Evolutionary conservation across 108 stramenopile genomes (phyloP).

Genomic region (Skeletonema costatum): DNA sequence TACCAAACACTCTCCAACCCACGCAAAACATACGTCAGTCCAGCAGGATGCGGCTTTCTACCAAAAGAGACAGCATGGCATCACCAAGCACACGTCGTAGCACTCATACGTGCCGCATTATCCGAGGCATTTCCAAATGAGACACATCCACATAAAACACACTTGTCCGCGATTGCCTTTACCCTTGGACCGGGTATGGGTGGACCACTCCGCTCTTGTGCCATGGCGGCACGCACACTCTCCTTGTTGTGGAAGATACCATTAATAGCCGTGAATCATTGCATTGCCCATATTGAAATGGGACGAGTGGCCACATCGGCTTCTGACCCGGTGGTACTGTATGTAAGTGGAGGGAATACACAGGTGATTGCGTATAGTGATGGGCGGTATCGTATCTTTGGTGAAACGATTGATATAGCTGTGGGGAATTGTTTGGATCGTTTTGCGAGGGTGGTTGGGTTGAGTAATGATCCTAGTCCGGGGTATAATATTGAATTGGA

Average conservation of each 20-base stretch:
- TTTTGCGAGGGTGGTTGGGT: constrained; percentile 93
- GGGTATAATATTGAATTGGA: constrained; percentile 99
- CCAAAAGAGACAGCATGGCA: constrained; percentile 97
- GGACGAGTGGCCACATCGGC: constrained; percentile 91
- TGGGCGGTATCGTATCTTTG: constrained; percentile 96
- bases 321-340: constrained; percentile 94
- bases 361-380: constrained; percentile 96
- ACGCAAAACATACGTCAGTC: constrained; percentile 95
- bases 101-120: constrained; percentile 89
- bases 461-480: constrained; percentile 97
- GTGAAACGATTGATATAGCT: constrained; percentile 99
- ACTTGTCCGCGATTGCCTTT: constrained; percentile 79
- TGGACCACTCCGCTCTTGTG: constrained; percentile 93
- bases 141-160: constrained; percentile 37
- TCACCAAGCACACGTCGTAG: constrained; percentile 95
- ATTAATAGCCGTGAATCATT: constrained; percentile 97
- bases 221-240: constrained; percentile 86
- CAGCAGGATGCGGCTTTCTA: constrained; percentile 96
- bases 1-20: constrained; percentile 96
- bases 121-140: constrained; percentile 80
- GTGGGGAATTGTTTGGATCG: constrained; percentile 99
- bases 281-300: constrained; percentile 99
- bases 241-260: constrained; percentile 90
- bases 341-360: constrained; percentile 98
- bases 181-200: constrained; percentile 99